Evolutionary conservation across 2,329 filamentous ascomycete genomes (phyloP).

Genomic region (Fusarium mundagurra): DNA sequence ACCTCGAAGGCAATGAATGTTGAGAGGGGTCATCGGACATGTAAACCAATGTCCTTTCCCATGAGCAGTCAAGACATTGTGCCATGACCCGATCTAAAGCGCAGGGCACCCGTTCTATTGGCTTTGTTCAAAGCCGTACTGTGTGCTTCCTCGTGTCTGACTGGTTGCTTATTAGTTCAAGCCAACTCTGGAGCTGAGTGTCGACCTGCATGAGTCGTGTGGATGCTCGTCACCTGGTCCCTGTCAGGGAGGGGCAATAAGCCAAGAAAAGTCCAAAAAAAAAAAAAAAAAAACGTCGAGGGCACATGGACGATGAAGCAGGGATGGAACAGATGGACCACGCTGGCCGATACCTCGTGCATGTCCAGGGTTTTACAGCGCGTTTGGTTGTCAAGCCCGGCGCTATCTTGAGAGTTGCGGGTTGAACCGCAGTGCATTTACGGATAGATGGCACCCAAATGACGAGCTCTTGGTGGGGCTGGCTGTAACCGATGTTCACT

Average conservation of each 20-base stretch:
- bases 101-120: conserved; percentile 40
- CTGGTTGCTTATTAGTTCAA: conserved; percentile 28
- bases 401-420: conserved; percentile 47
- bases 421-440: conserved; percentile 48
- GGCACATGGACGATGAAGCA: conserved; percentile 27
- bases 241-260: conserved; percentile 26
- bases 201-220: conserved; percentile 38
- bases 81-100: conserved; percentile 40
- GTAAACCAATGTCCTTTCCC: conserved; percentile 11
- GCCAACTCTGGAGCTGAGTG: conserved; percentile 36
- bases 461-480: conserved; percentile 30
- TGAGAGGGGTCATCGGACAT: conserved; percentile 34
- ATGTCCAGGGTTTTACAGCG: conserved; percentile 32
- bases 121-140: conserved; percentile 32
- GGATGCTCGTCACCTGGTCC: conserved; percentile 34
- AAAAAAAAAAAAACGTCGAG: conserved; percentile 16
- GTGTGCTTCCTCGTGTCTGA: conserved; percentile 31
- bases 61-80: conserved; percentile 14
- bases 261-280: conserved; percentile 15
- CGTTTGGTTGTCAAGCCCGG: conserved; percentile 40
- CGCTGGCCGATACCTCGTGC: conserved; percentile 30
- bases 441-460: conserved; percentile 39
- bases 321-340: conserved; percentile 23
- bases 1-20: conserved; percentile 9
- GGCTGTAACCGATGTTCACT: conserved; percentile 8